Evolutionary conservation across 1,284 basidiomycete species (phyloP).

Genomic region (Boletus smithii): DNA sequence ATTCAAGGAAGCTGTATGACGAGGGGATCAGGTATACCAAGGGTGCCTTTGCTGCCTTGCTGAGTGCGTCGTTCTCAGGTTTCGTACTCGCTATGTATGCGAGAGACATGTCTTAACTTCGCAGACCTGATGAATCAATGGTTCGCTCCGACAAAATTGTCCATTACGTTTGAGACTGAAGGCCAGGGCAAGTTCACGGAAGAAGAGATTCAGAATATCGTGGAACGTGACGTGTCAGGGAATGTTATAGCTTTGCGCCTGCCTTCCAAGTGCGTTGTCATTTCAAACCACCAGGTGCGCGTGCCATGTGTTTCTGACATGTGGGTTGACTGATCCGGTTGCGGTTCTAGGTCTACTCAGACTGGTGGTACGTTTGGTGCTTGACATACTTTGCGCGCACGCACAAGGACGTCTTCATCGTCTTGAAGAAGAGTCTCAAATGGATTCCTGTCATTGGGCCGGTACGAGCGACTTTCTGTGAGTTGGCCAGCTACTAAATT

Average conservation of each 20-base stretch:
- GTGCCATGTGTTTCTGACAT: neutral
- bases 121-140: constrained; percentile 74
- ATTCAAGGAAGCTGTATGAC: constrained; percentile 54
- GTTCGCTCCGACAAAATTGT: constrained; percentile 77
- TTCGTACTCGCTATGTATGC: constrained; percentile 2
- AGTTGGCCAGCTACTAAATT: constrained; percentile 11
- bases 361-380: constrained; percentile 93
- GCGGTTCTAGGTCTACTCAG: constrained; percentile 69
- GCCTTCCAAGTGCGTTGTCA: constrained; percentile 74
- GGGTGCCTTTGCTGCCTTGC: constrained; percentile 71
- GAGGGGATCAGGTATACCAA: constrained; percentile 76
- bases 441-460: constrained; percentile 88
- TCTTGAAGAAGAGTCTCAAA: constrained; percentile 85
- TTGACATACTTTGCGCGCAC: constrained; percentile 74
- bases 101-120: constrained; percentile 13
- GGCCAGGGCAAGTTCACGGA: constrained; percentile 58
- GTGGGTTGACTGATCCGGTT: constrained; percentile 3
- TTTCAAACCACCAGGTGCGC: constrained; percentile 78
- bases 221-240: constrained; percentile 57
- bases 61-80: constrained; percentile 50
- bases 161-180: constrained; percentile 71
- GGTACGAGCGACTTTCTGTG: constrained; percentile 48
- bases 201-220: constrained; percentile 54
- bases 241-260: constrained; percentile 60
- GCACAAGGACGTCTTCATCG: constrained; percentile 78